Percentiles rank a stretch among this genome's conserved stretches.
Evolutionary conservation across 495 filamentous ascomycete species (phyloP).

Genomic region (Penicillium nucicola): DNA sequence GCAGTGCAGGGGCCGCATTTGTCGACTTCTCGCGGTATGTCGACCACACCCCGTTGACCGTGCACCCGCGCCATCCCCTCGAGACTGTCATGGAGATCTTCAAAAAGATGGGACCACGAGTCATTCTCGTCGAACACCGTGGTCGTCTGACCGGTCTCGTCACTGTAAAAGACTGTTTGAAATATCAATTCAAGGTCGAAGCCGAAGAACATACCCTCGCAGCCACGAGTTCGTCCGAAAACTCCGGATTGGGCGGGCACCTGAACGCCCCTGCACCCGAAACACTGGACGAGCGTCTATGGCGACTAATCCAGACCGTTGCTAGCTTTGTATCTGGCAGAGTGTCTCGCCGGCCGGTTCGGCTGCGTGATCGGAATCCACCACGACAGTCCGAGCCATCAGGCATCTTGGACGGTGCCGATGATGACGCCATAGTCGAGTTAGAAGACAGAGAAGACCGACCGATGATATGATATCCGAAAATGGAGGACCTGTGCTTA

Average conservation of each 20-base stretch:
- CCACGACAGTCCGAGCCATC: conserved; percentile 37
- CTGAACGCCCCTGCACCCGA: conserved; percentile 21
- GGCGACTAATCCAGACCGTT: conserved; percentile 57
- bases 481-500: background rate
- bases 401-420: conserved; percentile 63
- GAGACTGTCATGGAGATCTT: conserved; percentile 99
- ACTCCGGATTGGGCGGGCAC: conserved; percentile 29
- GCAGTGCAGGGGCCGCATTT: conserved; percentile 50
- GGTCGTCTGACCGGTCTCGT: conserved; percentile 81
- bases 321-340: conserved; percentile 28
- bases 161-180: conserved; percentile 95
- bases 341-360: conserved; percentile 13
- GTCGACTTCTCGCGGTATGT: conserved; percentile 88
- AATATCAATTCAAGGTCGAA: conserved; percentile 96
- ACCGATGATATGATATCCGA: conserved; percentile 1
- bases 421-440: conserved; percentile 63
- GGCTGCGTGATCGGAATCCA: conserved; percentile 46
- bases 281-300: conserved; percentile 62
- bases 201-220: conserved; percentile 71
- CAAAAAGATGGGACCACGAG: conserved; percentile 94
- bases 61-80: conserved; percentile 86
- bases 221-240: conserved; percentile 44
- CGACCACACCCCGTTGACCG: conserved; percentile 85
- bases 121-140: conserved; percentile 88
- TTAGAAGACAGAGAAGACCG: conserved; percentile 48